These are phyloP conservation scores for Acorus gramineus DNA, from an alignment of 106 monocot species.

Conservation along the genomic window DNA sequence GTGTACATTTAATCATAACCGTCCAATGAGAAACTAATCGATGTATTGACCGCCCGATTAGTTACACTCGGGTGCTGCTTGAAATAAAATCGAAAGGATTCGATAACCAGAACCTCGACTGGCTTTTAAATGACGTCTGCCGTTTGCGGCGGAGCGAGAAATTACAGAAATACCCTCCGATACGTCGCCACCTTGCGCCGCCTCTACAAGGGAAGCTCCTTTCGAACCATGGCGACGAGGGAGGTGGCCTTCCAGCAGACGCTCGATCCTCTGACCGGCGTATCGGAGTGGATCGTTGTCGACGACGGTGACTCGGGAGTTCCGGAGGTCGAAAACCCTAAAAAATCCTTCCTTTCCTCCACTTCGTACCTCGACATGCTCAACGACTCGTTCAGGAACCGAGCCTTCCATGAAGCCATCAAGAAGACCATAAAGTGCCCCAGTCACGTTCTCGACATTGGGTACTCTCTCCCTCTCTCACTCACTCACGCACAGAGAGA, in stretches of 20 bases:
- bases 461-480: slow-evolving; percentile 23
- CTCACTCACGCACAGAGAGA: not conserved
- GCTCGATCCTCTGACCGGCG: slow-evolving; percentile 71
- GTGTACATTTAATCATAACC: too few relatives aligned
- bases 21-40: too few relatives aligned
- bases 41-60: too few relatives aligned
- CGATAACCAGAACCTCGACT: slow-evolving; percentile 45
- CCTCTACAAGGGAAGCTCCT: not conserved
- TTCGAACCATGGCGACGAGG: not conserved
- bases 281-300: slow-evolving; percentile 87
- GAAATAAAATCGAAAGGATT: slow-evolving; percentile 9
- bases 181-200: not conserved
- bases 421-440: slow-evolving; percentile 57
- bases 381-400: slow-evolving; percentile 67
- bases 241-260: slow-evolving; percentile 65
- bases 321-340: not conserved
- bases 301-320: slow-evolving; percentile 28
- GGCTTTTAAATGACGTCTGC: slow-evolving; percentile 23
- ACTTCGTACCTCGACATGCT: slow-evolving; percentile 99
- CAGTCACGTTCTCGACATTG: slow-evolving; percentile 82
- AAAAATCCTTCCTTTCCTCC: slow-evolving; percentile 32
- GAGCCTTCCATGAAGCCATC: slow-evolving; percentile 66
- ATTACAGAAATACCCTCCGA: slow-evolving; percentile 1
- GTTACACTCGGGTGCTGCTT: too few relatives aligned
- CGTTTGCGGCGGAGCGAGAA: not conserved